Evolutionary conservation across 805 yeast genomes (phyloP), one percentile per base, ranked within the genome.

Genomic region (Cyberlindnera veronae): DNA sequence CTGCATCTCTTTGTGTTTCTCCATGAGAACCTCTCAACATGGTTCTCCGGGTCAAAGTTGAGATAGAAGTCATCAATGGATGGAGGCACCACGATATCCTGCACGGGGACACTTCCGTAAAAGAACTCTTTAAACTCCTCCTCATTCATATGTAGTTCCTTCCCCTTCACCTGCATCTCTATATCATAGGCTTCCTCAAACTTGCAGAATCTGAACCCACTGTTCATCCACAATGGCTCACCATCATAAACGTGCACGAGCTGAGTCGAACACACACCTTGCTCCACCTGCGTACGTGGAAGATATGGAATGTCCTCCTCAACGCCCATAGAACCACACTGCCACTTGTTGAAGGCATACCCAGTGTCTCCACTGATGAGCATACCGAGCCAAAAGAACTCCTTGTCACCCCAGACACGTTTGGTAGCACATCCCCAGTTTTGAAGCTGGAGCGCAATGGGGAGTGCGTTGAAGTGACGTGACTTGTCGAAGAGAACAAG

Each of bases 381-480:
- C 57, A 76, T 64, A 3, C 81, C 81, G 16, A 81, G 54, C 87
- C 87, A 81, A 48, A 78, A 74, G 48, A 79, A 63, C 51, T 81
- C 87, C 46, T 80, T 79, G 48, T 81, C 86, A 15, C 86, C 85
- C 73, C 81, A 79, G 9, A 77, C 66, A 10, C 75, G 71, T 1
- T 71, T 63, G 1, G 66, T 56, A 14, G 69, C 65, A 11, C 69
- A 59, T 27, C 61, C 56, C 60, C 68, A 69, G 16, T 68, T 49
- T 41, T 66, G 67, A 37, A 69, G 39, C 30, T 63, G 61, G 1
- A 64, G 45, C 0, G 76, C 62, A 42, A 72, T 61, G n/a, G 77
- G 44, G 3, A 76, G 55, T 6, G 79, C 76, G 29, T 61, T 53
- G 42, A 77, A 76, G 51, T 79, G 82, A 18, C 62, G 56, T 21